Base-by-base conservation (phyloP, 495 filamentous ascomycete genomes). In the Bathelium albidoporum region DNA sequence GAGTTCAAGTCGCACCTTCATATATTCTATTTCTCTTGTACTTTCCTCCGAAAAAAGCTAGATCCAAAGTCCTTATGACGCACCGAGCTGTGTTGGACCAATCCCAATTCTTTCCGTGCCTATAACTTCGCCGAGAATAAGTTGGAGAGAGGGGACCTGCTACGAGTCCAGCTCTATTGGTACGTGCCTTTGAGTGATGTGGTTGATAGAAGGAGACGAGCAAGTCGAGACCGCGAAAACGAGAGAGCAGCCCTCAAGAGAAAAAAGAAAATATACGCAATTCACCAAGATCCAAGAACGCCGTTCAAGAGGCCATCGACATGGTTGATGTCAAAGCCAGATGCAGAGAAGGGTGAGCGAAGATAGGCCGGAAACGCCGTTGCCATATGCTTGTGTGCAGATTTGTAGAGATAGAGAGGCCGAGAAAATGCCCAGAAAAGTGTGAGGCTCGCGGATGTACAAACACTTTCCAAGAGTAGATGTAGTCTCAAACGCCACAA, bases 281-380 rank as follows among this genome's bases (percentile, higher is more conserved):
- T 10, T 41, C 10, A 41, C 18, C 10, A 2, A 20, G 10, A 28
- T 55, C 22, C 49, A 29, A 16, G 24, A 55, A 55, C 49, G 49
- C 49, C 49, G 9, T 28, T 29, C 49, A 9, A 55, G 16, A 55
- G 2, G 24, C 20, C 20, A 1, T 26, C 24, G 12, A 29, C 24
- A 3, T 1, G 49, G 29, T 10, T 20, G 11, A 18, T 11, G 18
- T n/a, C 9, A 14, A n/a, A 3, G 43, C n/a, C 43, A 49, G 18
- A n/a, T 20, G 43, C n/a, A 20, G 29, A 7, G 24, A 20, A 9
- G 26, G 20, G 26, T 28, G 29, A 55, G 49, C 29, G 49, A 24
- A 55, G 49, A 29, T 29, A 29, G 49, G 49, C 49, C 49, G 49
- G 49, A 55, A 24, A 55, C 49, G 24, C 49, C 49, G 49, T 55